Percentiles rank a stretch among this genome's conserved stretches.
These are phyloP conservation scores for Chenopodium album DNA, from an alignment of 148 eudicot genomes.

Conservation along the genomic window DNA sequence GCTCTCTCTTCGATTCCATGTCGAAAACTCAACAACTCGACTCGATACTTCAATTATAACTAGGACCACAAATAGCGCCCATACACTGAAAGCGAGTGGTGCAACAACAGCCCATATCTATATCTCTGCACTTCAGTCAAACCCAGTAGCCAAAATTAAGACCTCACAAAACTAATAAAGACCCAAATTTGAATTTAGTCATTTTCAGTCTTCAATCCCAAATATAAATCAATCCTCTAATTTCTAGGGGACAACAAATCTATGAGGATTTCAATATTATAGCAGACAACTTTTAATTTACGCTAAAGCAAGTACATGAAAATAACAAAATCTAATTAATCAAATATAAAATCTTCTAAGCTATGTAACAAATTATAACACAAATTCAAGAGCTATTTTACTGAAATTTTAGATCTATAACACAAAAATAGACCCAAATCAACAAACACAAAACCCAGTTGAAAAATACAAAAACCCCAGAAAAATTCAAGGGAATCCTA, in stretches of 20 bases:
- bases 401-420: slow-evolving; percentile 32
- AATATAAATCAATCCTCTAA: neutral
- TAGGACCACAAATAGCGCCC: slow-evolving; percentile 35
- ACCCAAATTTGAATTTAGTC: slow-evolving; percentile 8
- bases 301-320: slow-evolving; percentile 1
- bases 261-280: neutral
- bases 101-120: slow-evolving; percentile 30
- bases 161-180: slow-evolving; percentile 1
- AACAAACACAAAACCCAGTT: slow-evolving; percentile 4
- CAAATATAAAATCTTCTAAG: slow-evolving; percentile 1
- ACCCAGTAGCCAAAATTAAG: slow-evolving; percentile 12
- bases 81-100: slow-evolving; percentile 26
- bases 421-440: slow-evolving; percentile 6
- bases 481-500: slow-evolving; percentile 11
- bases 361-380: slow-evolving; percentile 19
- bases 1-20: slow-evolving; percentile 78
- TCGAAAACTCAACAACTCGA: slow-evolving; percentile 24
- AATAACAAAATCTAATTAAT: neutral
- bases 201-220: neutral
- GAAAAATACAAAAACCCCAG: neutral
- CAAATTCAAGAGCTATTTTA: slow-evolving; percentile 16
- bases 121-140: slow-evolving; percentile 36
- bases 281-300: slow-evolving; percentile 8
- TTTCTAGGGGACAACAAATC: neutral
- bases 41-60: slow-evolving; percentile 26